Evolutionary conservation across 1,284 basidiomycete species (phyloP).

Genomic region (Pseudozyma thailandica): DNA sequence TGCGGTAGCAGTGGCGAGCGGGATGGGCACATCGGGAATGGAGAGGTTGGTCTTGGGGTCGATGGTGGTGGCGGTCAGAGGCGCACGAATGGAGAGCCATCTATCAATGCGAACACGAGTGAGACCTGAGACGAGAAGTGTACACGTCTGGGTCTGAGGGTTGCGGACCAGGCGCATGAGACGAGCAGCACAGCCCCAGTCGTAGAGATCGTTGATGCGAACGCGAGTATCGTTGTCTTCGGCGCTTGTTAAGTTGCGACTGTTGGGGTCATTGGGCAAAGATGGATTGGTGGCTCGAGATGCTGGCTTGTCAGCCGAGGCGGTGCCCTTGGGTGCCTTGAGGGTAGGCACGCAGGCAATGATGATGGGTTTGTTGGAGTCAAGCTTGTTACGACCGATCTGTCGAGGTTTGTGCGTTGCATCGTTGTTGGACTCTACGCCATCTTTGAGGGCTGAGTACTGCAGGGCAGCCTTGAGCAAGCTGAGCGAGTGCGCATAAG

Average conservation of each 20-base stretch:
- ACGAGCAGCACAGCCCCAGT: slow-evolving; percentile 64
- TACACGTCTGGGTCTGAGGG: slow-evolving; percentile 62
- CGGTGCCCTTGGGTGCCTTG: slow-evolving; percentile 47
- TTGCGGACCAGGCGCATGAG: slow-evolving; percentile 64
- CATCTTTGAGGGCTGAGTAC: slow-evolving; percentile 40
- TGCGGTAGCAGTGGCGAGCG: slow-evolving; percentile 54
- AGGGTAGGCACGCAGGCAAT: slow-evolving; percentile 61
- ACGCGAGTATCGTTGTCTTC: slow-evolving; percentile 47
- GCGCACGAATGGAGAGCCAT: slow-evolving; percentile 60
- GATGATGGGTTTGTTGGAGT: slow-evolving; percentile 53
- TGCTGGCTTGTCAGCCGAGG: slow-evolving; percentile 42
- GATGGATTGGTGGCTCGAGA: slow-evolving; percentile 44
- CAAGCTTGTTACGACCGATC: slow-evolving; percentile 20
- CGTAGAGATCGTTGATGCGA: slow-evolving; percentile 54
- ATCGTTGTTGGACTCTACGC: slow-evolving; percentile 37
- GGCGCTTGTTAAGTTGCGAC: slow-evolving; percentile 32
- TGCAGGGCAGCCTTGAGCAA: slow-evolving; percentile 66
- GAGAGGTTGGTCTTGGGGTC: slow-evolving; percentile 56
- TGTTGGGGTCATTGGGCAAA: slow-evolving; percentile 22
- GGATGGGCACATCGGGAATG: slow-evolving; percentile 59
- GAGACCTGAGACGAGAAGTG: slow-evolving; percentile 62
- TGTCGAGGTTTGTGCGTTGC: slow-evolving; percentile 19
- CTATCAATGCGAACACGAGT: slow-evolving; percentile 60
- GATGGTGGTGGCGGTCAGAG: slow-evolving; percentile 57
- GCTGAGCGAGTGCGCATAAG: slow-evolving; percentile 61